A percentile compares a stretch with the other conserved stretches of the same genome.
Conservation (phyloP, 83 land plant genomes). For the Thuja plicata region DNA sequence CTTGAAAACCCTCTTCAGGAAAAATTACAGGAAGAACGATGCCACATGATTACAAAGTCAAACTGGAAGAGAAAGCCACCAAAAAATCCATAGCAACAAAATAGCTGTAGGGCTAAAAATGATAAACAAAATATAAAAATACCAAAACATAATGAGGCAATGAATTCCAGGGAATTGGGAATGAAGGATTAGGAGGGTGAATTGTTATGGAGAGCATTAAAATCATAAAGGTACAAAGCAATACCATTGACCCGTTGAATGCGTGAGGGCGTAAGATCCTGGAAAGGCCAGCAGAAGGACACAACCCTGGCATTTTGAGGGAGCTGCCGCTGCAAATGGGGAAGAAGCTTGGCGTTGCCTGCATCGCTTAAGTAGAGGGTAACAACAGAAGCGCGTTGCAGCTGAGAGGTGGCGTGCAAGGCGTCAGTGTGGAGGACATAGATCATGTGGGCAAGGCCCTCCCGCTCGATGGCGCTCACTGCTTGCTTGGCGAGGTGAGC, state of each 20-base stretch:
- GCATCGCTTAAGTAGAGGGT: slow-evolving; percentile 36
- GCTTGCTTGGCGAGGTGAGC: slow-evolving; percentile 31
- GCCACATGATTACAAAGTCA: neutral
- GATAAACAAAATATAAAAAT: too few species aligned
- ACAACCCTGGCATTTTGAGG: slow-evolving; percentile 32
- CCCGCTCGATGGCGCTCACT: slow-evolving; percentile 20
- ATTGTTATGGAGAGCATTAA: slow-evolving; percentile 17
- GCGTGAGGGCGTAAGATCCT: slow-evolving; percentile 18
- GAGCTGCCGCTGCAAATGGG: slow-evolving; percentile 30
- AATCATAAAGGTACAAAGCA: slow-evolving; percentile 30
- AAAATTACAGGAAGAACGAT: too few species aligned
- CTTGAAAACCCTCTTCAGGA: too few species aligned
- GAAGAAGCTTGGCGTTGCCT: slow-evolving; percentile 35
- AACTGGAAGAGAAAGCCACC: neutral
- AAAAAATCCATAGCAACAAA: neutral
- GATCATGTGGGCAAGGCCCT: slow-evolving; percentile 34
- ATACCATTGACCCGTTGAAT: slow-evolving; percentile 36
- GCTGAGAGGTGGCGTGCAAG: slow-evolving; percentile 13
- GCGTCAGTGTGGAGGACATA: slow-evolving; percentile 34
- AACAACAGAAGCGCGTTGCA: slow-evolving; percentile 31
- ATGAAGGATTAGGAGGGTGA: neutral
- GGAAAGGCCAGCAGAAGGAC: slow-evolving; percentile 45
- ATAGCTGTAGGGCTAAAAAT: neutral
- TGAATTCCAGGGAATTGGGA: neutral
- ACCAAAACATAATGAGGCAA: neutral